These are phyloP conservation scores for Phaseolus coccineus DNA, from an alignment of 331 rosid species.

Conservation along the genomic window DNA sequence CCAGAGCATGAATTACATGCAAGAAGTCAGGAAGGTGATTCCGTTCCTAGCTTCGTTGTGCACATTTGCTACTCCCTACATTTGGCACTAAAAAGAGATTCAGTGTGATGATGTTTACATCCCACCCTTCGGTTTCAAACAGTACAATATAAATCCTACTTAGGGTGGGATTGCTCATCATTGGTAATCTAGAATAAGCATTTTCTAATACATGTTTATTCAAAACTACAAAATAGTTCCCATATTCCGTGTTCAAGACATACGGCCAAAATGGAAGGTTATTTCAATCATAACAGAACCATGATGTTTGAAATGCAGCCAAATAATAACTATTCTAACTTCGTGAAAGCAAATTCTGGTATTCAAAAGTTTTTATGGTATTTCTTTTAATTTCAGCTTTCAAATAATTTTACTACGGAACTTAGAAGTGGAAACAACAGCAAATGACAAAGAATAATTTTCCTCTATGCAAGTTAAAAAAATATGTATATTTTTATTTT, in stretches of 20 bases:
- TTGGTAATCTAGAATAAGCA: slow-evolving; percentile 29
- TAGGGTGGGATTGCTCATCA: neutral
- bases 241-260: neutral
- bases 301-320: neutral
- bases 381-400: neutral
- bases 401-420: slow-evolving; percentile 1
- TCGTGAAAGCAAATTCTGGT: neutral
- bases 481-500: neutral
- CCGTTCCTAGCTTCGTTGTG: neutral
- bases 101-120: neutral
- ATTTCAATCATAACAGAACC: slow-evolving; percentile 6
- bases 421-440: neutral
- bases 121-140: slow-evolving; percentile 22
- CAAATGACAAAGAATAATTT: neutral
- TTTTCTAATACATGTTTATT: neutral
- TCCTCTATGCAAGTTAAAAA: neutral
- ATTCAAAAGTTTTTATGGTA: neutral
- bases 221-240: slow-evolving; percentile 7
- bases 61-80: neutral
- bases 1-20: slow-evolving; percentile 8
- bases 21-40: slow-evolving; percentile 1
- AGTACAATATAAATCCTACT: neutral
- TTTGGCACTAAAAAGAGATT: neutral
- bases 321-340: slow-evolving; percentile 15
- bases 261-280: neutral